Conservation (phyloP, 2,329 filamentous ascomycete genomes). For the Diplodia corticola region DNA sequence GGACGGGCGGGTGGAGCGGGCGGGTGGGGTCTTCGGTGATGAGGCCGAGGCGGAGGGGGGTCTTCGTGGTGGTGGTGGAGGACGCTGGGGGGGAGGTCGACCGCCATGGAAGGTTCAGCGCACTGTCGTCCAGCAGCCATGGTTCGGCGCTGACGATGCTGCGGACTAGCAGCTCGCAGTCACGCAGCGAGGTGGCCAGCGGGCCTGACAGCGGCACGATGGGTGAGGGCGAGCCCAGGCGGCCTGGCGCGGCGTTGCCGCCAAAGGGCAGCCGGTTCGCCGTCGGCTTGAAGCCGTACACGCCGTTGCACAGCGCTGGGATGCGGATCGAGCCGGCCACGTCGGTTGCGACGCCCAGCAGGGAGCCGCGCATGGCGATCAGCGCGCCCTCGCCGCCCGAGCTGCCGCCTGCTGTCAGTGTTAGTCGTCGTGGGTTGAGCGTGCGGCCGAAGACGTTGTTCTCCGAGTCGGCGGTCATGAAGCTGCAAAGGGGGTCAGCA, state of each 20-base stretch:
- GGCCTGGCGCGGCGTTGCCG: constrained; percentile 28
- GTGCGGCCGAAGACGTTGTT: constrained; percentile 65
- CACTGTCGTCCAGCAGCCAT: constrained; percentile 49
- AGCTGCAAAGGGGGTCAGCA: not conserved
- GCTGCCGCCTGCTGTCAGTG: constrained; percentile 63
- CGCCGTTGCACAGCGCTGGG: constrained; percentile 73
- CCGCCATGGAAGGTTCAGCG: constrained; percentile 51
- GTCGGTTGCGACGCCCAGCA: constrained; percentile 65
- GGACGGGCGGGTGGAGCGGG: constrained; percentile 30
- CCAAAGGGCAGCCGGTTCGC: constrained; percentile 46
- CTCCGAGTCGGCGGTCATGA: constrained; percentile 54
- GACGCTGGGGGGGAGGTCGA: constrained; percentile 18
- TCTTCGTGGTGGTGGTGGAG: constrained; percentile 19
- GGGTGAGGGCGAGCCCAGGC: constrained; percentile 22
- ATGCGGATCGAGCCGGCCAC: constrained; percentile 68
- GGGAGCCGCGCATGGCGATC: constrained; percentile 58
- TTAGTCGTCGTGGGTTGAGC: constrained; percentile 63
- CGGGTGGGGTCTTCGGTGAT: constrained; percentile 43
- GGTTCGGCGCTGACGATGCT: constrained; percentile 43
- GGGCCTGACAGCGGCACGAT: constrained; percentile 48
- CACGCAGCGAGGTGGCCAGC: constrained; percentile 44
- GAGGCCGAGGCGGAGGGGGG: constrained; percentile 20
- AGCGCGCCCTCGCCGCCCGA: constrained; percentile 66
- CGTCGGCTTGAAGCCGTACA: constrained; percentile 45
- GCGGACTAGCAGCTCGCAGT: constrained; percentile 46